Evolutionary conservation across 2,329 filamentous ascomycete genomes (phyloP), one percentile per base, ranked within the genome.

Genomic region (Scolecobasidium constrictum): DNA sequence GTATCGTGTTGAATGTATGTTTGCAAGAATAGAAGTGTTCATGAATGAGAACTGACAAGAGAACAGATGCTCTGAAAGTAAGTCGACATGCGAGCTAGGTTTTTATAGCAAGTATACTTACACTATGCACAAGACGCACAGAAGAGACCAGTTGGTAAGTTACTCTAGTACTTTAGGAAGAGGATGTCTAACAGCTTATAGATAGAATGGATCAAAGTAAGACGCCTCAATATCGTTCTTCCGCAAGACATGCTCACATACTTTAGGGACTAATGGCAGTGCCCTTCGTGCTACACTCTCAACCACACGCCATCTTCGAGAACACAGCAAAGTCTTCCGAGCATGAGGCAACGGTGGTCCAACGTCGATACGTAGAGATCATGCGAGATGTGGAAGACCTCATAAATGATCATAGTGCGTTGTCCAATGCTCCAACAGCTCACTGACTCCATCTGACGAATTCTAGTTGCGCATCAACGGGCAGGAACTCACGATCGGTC

Each of bases 271-370:
- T 46, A n/a, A 12, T 46, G 31, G 92, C 92, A 1, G 90, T 96
- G 1, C 92, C 92, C 0, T 98, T 98, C 58, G 90, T 98, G 31
- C 76, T 98, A 42, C 87, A 94, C 61, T 95, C 90, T 1, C 88
- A 96, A 58, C 92, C 92, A 3, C 93, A 86, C 1, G 86, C 86
- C 16, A 77, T 87, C 34, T 87, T 90, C 54, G 81, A 88, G 49
- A 71, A 75, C 44, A 72, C 78, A 52, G 76, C 76, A 47, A 69
- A 74, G 43, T 74, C 71, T 43, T 74, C 90, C 40, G 67, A 73
- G 35, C 73, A 80, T 45, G 87, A 90, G 69, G 84, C 85, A 4
- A 75, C 77, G 45, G 81, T 85, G 56, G 85, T 90, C 19, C 86
- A 92, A 56, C 73, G 83, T 44, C 79, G 92, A 48, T 98, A 96